Conservation (phyloP, 352 stramenopile genomes). For the Pythium apleroticum region DNA sequence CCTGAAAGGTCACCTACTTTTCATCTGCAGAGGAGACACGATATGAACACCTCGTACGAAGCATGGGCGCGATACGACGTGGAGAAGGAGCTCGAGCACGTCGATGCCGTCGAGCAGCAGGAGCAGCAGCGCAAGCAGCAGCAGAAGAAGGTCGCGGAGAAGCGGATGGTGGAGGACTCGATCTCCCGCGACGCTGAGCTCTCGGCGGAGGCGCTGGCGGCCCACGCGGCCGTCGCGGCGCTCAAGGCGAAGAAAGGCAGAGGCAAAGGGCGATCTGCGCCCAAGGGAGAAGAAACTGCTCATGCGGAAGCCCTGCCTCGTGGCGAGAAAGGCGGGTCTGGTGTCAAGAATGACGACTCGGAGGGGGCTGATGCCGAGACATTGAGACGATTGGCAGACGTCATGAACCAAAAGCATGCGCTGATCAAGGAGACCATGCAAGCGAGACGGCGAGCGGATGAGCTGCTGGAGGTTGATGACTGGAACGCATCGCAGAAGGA, state of each 20-base stretch:
- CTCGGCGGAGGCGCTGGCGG: constrained; percentile 57
- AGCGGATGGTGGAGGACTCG: constrained; percentile 50
- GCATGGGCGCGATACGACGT: constrained; percentile 69
- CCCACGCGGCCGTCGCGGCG: constrained; percentile 62
- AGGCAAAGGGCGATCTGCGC: not conserved
- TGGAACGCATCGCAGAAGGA: constrained; percentile 20
- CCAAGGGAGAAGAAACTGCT: not conserved
- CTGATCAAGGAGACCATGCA: constrained; percentile 51
- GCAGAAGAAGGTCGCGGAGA: constrained; percentile 38
- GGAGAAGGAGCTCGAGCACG: constrained; percentile 56
- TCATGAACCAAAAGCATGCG: constrained; percentile 50
- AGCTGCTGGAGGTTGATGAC: constrained; percentile 19
- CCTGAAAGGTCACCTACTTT: not conserved
- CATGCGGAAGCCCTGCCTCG: not conserved
- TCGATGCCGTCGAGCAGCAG: constrained; percentile 42
- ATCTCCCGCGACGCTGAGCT: constrained; percentile 45
- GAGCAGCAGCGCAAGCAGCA: constrained; percentile 20
- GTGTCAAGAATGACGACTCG: not conserved
- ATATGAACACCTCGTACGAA: constrained; percentile 47
- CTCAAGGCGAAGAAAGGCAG: constrained; percentile 50
- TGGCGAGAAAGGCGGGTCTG: not conserved
- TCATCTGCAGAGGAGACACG: not conserved
- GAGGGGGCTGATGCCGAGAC: constrained; percentile 1
- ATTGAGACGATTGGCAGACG: constrained; percentile 34
- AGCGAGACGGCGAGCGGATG: constrained; percentile 40